Evolutionary conservation across 1,284 basidiomycete genomes (phyloP).

Genomic region (Trametes hirsuta): DNA sequence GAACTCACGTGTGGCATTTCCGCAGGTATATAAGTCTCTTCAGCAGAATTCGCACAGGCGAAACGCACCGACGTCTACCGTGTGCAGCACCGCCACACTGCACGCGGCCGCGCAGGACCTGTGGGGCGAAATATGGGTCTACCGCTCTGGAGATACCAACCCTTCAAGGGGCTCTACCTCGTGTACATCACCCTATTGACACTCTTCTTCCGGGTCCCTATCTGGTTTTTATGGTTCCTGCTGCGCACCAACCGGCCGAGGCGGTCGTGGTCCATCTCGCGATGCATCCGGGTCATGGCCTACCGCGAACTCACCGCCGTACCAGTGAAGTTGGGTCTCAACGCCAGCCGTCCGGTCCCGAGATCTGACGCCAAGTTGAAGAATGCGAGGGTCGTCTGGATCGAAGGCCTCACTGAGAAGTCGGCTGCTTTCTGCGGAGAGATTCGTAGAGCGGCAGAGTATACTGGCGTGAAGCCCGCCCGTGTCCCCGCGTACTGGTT

Average conservation of each 20-base stretch:
- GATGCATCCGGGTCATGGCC: conserved; percentile 11
- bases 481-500: conserved; percentile 26
- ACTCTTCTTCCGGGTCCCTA: conserved; percentile 22
- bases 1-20: not conserved
- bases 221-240: conserved; percentile 17
- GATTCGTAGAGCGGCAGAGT: conserved; percentile 19
- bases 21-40: not conserved
- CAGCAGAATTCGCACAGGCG: not conserved
- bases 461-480: conserved; percentile 17
- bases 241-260: conserved; percentile 16
- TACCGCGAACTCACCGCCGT: conserved; percentile 6
- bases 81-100: not conserved
- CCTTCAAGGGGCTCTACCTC: conserved; percentile 20
- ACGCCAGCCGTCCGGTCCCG: conserved; percentile 5
- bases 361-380: conserved; percentile 20
- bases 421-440: conserved; percentile 24
- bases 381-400: conserved; percentile 23
- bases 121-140: not conserved
- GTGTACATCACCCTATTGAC: conserved; percentile 7
- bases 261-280: conserved; percentile 15
- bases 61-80: not conserved
- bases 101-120: not conserved
- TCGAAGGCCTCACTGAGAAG: conserved; percentile 16
- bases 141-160: conserved; percentile 12
- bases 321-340: conserved; percentile 1